phyloP scores from a whole-genome alignment of 2,329 filamentous ascomycete species.

The Cryphonectria radicalis region DNA sequence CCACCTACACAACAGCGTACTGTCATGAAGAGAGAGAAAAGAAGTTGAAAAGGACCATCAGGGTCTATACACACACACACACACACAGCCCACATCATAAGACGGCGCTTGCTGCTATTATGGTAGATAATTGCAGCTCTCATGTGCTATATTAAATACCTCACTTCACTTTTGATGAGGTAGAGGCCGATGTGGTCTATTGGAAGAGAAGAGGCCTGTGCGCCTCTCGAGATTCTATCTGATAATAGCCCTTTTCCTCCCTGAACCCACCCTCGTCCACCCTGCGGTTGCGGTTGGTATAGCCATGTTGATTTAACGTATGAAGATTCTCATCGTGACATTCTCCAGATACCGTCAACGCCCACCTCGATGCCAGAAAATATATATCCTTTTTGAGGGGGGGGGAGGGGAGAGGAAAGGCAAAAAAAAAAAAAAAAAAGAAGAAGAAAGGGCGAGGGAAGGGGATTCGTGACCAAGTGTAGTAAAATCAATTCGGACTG shows the following conservation, averaged over 20 bases:
- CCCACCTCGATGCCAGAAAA: conserved; percentile 13
- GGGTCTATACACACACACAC: neutral
- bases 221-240: conserved; percentile 5
- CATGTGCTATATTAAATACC: neutral
- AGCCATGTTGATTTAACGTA: neutral
- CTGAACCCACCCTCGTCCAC: neutral
- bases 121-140: neutral
- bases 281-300: neutral
- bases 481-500: neutral
- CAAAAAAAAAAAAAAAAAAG: neutral
- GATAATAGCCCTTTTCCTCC: neutral
- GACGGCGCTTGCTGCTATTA: neutral
- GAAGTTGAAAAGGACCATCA: neutral
- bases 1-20: neutral
- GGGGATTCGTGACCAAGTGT: neutral
- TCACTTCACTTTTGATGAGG: neutral
- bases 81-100: too few relatives aligned
- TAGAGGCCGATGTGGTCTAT: conserved; percentile 5
- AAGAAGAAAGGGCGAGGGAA: too few relatives aligned
- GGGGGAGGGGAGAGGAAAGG: neutral
- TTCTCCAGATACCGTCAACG: conserved; percentile 21
- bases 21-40: neutral
- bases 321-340: neutral
- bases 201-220: too few relatives aligned
- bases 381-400: neutral